Percentiles rank a stretch among this genome's conserved stretches.
Conservation (phyloP, 192 early-diverging fungal genomes). For the Coemansia sp. region DNA sequence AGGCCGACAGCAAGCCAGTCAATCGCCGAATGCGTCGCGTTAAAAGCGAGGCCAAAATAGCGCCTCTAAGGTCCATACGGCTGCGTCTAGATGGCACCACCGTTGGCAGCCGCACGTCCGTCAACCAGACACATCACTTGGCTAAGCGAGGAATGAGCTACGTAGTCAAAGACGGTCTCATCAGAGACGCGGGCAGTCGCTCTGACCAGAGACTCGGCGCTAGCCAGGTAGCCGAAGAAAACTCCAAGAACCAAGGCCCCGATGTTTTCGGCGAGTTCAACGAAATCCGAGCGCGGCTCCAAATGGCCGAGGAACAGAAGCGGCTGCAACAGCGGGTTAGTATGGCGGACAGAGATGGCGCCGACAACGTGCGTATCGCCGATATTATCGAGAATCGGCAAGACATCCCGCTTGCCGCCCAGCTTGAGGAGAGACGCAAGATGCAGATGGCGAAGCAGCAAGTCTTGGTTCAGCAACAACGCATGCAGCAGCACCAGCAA, state of each 20-base stretch:
- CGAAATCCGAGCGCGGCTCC: conserved; percentile 35
- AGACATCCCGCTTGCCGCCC: conserved; percentile 37
- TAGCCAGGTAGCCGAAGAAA: not conserved
- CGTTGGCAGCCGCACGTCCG: conserved; percentile 12
- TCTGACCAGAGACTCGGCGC: not conserved
- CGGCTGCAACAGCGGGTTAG: conserved; percentile 20
- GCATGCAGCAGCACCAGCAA: conserved; percentile 36
- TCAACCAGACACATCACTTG: not conserved
- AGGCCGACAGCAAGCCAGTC: conserved; percentile 16
- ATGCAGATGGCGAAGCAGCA: conserved; percentile 51
- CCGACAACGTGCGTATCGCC: conserved; percentile 41
- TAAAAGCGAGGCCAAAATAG: conserved; percentile 46
- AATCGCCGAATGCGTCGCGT: conserved; percentile 42
- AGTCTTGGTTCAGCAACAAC: conserved; percentile 40
- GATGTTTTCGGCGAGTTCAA: conserved; percentile 27
- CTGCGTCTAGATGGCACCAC: conserved; percentile 39
- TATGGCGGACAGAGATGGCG: conserved; percentile 32
- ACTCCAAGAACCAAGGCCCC: not conserved
- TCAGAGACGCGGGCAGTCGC: not conserved
- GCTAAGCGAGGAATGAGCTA: conserved; percentile 8
- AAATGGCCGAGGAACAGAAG: conserved; percentile 35
- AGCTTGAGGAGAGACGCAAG: conserved; percentile 37
- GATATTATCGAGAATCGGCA: conserved; percentile 46
- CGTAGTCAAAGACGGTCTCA: conserved; percentile 18
- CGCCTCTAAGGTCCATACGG: conserved; percentile 44